Conservation (phyloP, 1,284 basidiomycete genomes). For the Peniophora sp. region DNA sequence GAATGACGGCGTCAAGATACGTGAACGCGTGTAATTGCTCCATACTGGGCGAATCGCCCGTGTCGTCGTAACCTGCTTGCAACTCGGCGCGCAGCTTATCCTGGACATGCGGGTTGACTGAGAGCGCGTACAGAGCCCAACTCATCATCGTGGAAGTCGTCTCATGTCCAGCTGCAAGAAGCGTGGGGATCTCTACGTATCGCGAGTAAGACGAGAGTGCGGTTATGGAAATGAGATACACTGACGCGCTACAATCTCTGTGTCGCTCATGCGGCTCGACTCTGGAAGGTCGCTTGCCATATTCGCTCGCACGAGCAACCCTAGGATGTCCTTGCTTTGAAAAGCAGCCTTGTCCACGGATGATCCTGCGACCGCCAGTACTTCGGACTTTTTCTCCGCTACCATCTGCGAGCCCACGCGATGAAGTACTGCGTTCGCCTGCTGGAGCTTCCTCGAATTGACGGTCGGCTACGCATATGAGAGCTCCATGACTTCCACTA, state of each 20-base stretch:
- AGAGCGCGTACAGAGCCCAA: constrained; percentile 38
- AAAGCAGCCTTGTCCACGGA: constrained; percentile 19
- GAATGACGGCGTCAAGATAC: constrained; percentile 39
- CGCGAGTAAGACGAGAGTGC: not conserved
- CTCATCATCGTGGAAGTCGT: constrained; percentile 38
- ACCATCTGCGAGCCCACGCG: constrained; percentile 36
- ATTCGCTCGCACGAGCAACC: constrained; percentile 54
- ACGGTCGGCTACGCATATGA: not conserved
- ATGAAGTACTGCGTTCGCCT: not conserved
- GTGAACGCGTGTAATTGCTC: constrained; percentile 29
- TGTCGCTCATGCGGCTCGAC: constrained; percentile 55
- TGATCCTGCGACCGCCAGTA: constrained; percentile 4
- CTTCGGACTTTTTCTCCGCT: constrained; percentile 30
- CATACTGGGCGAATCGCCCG: constrained; percentile 21
- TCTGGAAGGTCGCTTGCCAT: constrained; percentile 49
- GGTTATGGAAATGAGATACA: constrained; percentile 12
- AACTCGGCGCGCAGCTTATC: constrained; percentile 37
- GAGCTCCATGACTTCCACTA: not conserved
- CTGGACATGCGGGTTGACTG: constrained; percentile 32
- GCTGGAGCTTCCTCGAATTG: not conserved
- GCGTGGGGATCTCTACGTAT: constrained; percentile 16
- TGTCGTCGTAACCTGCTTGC: constrained; percentile 17
- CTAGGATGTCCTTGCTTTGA: constrained; percentile 37
- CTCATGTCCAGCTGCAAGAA: constrained; percentile 29
- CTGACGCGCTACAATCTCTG: constrained; percentile 68